These are phyloP conservation scores for Sordariomycetes sp. DNA, from an alignment of 2,329 filamentous ascomycete genomes.

Conservation along the genomic window DNA sequence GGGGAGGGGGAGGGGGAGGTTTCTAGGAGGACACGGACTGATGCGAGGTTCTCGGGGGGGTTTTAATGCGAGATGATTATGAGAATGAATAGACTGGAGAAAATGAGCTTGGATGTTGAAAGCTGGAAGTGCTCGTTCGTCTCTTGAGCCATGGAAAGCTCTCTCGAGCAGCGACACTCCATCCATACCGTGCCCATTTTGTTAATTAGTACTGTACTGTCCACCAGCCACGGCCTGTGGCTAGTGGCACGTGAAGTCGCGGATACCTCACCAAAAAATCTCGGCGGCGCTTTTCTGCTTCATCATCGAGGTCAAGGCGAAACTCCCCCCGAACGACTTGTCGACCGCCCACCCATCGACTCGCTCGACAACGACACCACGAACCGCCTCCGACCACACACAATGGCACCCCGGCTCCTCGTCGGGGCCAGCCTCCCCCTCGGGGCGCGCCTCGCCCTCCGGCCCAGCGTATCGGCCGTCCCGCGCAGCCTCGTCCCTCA, in stretches of 20 bases:
- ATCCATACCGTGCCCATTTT: not conserved
- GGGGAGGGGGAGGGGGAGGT: conserved; percentile 8
- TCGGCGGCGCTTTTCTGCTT: not conserved
- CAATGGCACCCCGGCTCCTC: conserved; percentile 35
- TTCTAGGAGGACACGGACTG: not conserved
- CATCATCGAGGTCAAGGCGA: not conserved
- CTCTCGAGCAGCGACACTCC: no score
- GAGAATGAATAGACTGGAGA: not conserved
- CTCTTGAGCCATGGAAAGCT: not conserved
- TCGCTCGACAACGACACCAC: not conserved
- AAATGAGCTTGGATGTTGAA: not conserved
- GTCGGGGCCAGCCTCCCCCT: conserved; percentile 19
- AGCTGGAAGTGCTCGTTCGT: not conserved
- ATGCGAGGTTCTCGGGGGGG: not conserved
- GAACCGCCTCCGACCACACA: conserved; percentile 4
- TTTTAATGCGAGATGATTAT: not conserved
- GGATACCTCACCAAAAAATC: not conserved
- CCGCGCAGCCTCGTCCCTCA: conserved; percentile 27
- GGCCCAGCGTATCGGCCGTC: conserved; percentile 10
- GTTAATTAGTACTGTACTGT: not conserved
- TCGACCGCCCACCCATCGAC: not conserved
- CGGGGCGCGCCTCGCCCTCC: conserved; percentile 14
- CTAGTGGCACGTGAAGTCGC: not conserved
- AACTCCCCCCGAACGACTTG: not conserved
- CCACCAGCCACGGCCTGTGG: not conserved